Percentiles rank a stretch among this genome's conserved stretches.
Evolutionary conservation across 2,329 filamentous ascomycete genomes (phyloP).

Genomic region (Diaporthe sp.): DNA sequence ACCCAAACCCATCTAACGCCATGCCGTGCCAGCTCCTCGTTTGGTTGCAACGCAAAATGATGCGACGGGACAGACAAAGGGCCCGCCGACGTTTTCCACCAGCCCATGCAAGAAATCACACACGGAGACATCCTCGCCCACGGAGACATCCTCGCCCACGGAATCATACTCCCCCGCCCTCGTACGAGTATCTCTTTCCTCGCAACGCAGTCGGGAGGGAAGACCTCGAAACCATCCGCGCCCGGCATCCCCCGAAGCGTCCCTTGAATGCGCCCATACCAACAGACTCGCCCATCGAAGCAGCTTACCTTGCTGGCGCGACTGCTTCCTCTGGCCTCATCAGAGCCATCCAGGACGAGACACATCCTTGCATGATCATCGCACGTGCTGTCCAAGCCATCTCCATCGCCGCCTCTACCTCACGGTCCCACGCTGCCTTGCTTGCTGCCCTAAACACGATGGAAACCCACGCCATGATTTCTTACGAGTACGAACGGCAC

Average conservation of each 20-base stretch:
- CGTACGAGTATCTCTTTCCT: neutral
- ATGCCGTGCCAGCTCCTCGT: neutral
- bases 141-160: neutral
- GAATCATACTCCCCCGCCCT: neutral
- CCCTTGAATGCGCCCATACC: neutral
- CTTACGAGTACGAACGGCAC: neutral
- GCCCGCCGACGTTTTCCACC: neutral
- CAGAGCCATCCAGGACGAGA: neutral
- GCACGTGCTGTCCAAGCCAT: slow-evolving; percentile 1
- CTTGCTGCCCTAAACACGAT: slow-evolving; percentile 1
- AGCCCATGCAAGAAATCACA: neutral
- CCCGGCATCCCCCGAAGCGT: neutral
- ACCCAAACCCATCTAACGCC: neutral
- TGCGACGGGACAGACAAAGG: neutral
- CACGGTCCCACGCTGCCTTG: neutral
- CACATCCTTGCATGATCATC: neutral
- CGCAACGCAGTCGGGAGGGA: neutral
- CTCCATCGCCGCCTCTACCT: slow-evolving; percentile 1
- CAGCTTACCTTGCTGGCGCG: neutral
- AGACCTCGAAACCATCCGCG: neutral
- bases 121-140: neutral
- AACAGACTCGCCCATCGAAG: slow-evolving; percentile 3
- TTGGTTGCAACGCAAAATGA: neutral
- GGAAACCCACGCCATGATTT: neutral
- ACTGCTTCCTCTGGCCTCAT: neutral